Percentiles rank a stretch among this genome's conserved stretches.
Conservation (phyloP, 2,329 filamentous ascomycete species). For the Emericellopsis atlantica region DNA sequence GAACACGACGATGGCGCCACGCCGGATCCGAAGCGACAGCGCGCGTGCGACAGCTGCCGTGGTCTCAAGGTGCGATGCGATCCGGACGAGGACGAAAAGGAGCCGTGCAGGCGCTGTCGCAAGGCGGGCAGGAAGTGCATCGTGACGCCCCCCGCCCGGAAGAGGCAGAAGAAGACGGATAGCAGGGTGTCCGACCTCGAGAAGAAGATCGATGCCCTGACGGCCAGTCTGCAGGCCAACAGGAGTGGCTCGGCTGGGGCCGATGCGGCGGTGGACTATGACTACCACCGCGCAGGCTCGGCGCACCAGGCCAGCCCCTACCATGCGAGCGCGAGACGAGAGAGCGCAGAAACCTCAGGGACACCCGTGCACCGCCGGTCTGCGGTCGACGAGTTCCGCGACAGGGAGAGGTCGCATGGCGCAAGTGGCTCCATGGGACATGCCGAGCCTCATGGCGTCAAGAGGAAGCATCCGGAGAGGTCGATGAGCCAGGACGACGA, state of each 20-base stretch:
- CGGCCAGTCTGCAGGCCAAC: constrained; percentile 58
- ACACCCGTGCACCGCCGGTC: too few species aligned
- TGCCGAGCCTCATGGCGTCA: constrained; percentile 9
- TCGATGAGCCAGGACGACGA: constrained; percentile 1
- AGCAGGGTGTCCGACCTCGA: constrained; percentile 81
- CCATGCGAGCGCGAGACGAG: too few species aligned
- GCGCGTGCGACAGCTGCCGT: constrained; percentile 66
- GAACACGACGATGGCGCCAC: constrained; percentile 4
- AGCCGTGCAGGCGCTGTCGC: constrained; percentile 61
- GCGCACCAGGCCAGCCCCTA: neutral
- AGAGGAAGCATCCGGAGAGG: constrained; percentile 17
- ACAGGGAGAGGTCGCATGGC: neutral
- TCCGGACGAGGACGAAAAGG: constrained; percentile 49
- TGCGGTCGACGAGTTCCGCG: too few species aligned
- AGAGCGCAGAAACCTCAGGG: too few species aligned
- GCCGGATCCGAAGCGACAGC: constrained; percentile 48
- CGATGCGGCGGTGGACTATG: neutral
- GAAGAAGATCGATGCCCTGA: constrained; percentile 83
- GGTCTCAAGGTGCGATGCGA: constrained; percentile 78
- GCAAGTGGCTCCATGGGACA: neutral
- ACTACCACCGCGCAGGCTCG: neutral
- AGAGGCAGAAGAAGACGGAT: constrained; percentile 86
- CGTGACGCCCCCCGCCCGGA: constrained; percentile 61
- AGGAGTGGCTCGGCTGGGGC: constrained; percentile 2
- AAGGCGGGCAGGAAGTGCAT: constrained; percentile 71